Evolutionary conservation across 73 alveolate genomes (phyloP), one percentile per base, ranked within the genome.

Genomic region (Symbiodinium pilosum): DNA sequence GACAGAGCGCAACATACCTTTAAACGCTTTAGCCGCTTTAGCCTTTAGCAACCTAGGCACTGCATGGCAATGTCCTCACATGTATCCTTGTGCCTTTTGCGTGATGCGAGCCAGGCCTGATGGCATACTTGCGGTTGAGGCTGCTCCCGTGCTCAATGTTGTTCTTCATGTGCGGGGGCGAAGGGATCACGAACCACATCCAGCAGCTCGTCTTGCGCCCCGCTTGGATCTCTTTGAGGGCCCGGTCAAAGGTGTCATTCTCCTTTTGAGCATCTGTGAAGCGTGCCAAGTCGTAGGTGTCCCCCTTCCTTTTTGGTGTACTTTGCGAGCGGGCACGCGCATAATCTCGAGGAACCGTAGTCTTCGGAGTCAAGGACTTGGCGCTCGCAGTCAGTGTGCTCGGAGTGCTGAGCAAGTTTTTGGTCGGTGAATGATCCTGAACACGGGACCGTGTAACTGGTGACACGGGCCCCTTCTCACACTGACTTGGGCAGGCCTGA

Each of bases 101-200:
- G n/a, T n/a, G n/a, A n/a, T n/a, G n/a, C n/a, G n/a, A n/a, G n/a
- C n/a, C 69, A 56, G 85, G 40, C 69, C 94, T 75, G 43, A 87
- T 87, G 85, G 94, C 94, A 34, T 87, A 87, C 47, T 59, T 87
- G 30, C 94, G 84, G 73, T 87, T 87, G 47, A 38, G 69, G 84
- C 94, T 38, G 64, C 94, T 87, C 39, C 94, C 94, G 68, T 81
- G 84, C 73, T 87, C 94, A 43, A 87, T 56, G 94, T 87, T 87
- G 84, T 87, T 87, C 44, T 87, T 87, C 85, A 87, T 56, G 47
- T 87, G 73, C 34, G 94, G 94, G 18, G 94, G 94, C 43, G 94
- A 87, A 8, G 94, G 94, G 94, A 87, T 87, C 93, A 86, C 93
- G 11, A 87, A 87, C 94, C 94, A 87, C 94, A 87, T 87, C 94